Evolutionary conservation across 2,329 filamentous ascomycete genomes (phyloP).

Genomic region (Phialophora verrucosa): DNA sequence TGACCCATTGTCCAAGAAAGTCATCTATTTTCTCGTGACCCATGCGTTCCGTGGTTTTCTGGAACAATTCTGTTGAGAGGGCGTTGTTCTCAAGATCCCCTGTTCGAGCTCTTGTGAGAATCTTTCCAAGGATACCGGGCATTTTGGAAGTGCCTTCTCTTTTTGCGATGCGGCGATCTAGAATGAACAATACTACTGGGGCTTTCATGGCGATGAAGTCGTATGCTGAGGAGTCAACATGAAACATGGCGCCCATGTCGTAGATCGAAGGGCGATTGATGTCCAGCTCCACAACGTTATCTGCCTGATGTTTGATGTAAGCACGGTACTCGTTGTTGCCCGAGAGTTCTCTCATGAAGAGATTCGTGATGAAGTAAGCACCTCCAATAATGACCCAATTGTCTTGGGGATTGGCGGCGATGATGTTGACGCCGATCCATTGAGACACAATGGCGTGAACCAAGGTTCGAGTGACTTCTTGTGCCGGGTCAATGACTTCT

Average conservation of each 20-base stretch:
- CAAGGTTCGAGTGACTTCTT: slow-evolving; percentile 78
- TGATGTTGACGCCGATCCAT: slow-evolving; percentile 92
- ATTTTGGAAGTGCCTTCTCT: slow-evolving; percentile 83
- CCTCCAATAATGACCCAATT: slow-evolving; percentile 89
- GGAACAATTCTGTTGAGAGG: slow-evolving; percentile 78
- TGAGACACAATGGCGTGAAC: slow-evolving; percentile 86
- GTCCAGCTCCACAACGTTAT: slow-evolving; percentile 81
- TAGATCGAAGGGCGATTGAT: slow-evolving; percentile 80
- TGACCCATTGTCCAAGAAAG: slow-evolving; percentile 94
- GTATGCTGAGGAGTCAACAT: slow-evolving; percentile 81
- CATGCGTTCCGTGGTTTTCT: slow-evolving; percentile 83
- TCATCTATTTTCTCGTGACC: slow-evolving; percentile 84
- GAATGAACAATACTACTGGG: slow-evolving; percentile 86
- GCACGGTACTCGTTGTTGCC: slow-evolving; percentile 96
- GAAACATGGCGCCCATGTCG: slow-evolving; percentile 76
- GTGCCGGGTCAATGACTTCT: slow-evolving; percentile 82
- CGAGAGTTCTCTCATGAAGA: slow-evolving; percentile 87
- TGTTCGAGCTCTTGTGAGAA: slow-evolving; percentile 84
- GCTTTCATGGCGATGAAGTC: slow-evolving; percentile 93
- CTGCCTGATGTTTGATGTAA: slow-evolving; percentile 82
- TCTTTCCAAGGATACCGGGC: slow-evolving; percentile 80
- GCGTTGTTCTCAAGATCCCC: slow-evolving; percentile 73
- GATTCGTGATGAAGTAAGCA: slow-evolving; percentile 92
- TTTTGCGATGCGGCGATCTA: slow-evolving; percentile 90
- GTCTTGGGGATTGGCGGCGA: slow-evolving; percentile 79